Evolutionary conservation across 108 stramenopile genomes (phyloP).

Genomic region (Asterionellopsis glacialis): DNA sequence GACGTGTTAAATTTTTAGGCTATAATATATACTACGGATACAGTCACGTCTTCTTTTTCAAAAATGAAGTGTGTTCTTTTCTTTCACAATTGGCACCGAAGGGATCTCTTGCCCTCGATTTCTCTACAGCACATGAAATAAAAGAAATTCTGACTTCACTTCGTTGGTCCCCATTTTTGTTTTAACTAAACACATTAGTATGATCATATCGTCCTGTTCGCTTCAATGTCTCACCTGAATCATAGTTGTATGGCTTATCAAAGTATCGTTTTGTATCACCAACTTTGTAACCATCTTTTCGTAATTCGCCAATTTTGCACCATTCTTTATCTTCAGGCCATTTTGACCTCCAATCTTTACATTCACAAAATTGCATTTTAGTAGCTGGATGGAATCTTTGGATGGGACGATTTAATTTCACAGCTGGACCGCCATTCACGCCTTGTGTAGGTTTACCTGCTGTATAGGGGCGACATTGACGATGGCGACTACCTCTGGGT

Average conservation of each 20-base stretch:
- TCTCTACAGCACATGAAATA: no score
- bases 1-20: no score
- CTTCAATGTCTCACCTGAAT: not conserved
- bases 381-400: constrained; percentile 22
- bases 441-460: constrained; percentile 18
- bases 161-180: not conserved
- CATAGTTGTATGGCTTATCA: constrained; percentile 37
- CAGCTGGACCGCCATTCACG: not conserved
- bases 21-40: no score
- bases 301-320: constrained; percentile 6
- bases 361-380: constrained; percentile 34
- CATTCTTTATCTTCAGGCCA: constrained; percentile 31
- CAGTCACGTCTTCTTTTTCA: no score
- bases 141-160: no score
- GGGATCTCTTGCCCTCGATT: no score
- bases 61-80: no score
- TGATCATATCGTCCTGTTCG: not conserved
- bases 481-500: constrained; percentile 16
- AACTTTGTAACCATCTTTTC: not conserved
- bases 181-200: not conserved
- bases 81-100: no score
- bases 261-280: constrained; percentile 20
- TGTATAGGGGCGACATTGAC: constrained; percentile 20
- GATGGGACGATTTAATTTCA: constrained; percentile 29
- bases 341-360: constrained; percentile 32